Percentiles rank a stretch among this genome's conserved stretches.
phyloP scores from a whole-genome alignment of 2,329 filamentous ascomycete species.

The Parastagonospora avenae region DNA sequence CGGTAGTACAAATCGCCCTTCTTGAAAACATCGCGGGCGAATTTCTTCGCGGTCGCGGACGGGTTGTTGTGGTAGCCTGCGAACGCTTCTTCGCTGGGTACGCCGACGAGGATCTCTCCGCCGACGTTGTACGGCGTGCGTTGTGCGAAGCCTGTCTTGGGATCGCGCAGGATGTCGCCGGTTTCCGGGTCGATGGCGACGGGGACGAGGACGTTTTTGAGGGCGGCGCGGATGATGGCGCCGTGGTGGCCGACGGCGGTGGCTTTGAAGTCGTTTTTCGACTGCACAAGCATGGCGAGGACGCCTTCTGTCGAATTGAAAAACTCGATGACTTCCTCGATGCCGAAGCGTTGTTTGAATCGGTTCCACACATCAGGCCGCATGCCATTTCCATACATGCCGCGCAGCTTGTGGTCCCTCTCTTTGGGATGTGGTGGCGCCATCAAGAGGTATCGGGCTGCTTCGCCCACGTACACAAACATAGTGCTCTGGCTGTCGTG shows the following conservation, averaged over 20 bases:
- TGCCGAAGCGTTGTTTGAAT: slow-evolving; percentile 67
- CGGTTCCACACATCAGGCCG: slow-evolving; percentile 69
- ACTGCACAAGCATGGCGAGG: slow-evolving; percentile 60
- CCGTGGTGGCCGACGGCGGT: slow-evolving; percentile 73
- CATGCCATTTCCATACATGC: slow-evolving; percentile 69
- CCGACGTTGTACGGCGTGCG: slow-evolving; percentile 68
- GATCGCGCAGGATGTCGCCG: slow-evolving; percentile 68
- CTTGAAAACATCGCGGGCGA: slow-evolving; percentile 50
- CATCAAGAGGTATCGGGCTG: slow-evolving; percentile 72
- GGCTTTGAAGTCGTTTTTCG: slow-evolving; percentile 60
- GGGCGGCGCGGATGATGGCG: slow-evolving; percentile 58
- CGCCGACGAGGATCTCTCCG: slow-evolving; percentile 73
- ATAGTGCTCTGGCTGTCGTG: slow-evolving; percentile 68
- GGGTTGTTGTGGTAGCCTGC: slow-evolving; percentile 71
- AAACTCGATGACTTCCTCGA: slow-evolving; percentile 70
- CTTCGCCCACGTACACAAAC: slow-evolving; percentile 80
- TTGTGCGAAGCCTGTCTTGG: slow-evolving; percentile 67
- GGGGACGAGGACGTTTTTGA: slow-evolving; percentile 64
- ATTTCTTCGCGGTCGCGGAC: slow-evolving; percentile 65
- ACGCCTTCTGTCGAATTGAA: slow-evolving; percentile 78
- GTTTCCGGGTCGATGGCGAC: slow-evolving; percentile 71
- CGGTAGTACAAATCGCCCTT: slow-evolving; percentile 54
- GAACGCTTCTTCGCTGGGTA: slow-evolving; percentile 54
- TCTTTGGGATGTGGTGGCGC: slow-evolving; percentile 66
- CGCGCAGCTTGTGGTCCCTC: slow-evolving; percentile 60